Base-by-base conservation (phyloP, 306 rosid species). In the Quercus suber region DNA sequence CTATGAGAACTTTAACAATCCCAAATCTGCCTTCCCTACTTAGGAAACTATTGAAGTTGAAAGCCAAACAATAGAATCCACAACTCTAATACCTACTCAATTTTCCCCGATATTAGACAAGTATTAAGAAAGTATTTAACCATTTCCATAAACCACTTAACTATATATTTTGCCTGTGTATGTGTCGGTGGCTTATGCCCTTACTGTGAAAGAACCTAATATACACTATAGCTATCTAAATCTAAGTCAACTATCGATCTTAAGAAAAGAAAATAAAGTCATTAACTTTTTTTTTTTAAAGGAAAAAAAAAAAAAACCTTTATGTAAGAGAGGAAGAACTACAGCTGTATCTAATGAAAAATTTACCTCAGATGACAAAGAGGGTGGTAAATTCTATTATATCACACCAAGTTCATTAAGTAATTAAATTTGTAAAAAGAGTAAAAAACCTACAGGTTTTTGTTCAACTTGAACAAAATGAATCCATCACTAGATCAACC, bases 401-500 rank as follows among this genome's bases (percentile, higher is more conserved):
- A 10, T 43, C 41, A 76, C 53, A 43, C 21, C 53, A 27, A 71
- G 43, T 78, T 60, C 73, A 37, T n/a, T n/a, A 58, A 65, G 45
- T 61, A 64, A 55, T 76, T 37, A 12, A 33, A 51, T 73, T 77
- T 76, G 64, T 27, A 19, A 77, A 49, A 72, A 69, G 23, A 67
- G 41, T n/a, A 27, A 57, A 69, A 53, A 63, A 25, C 23, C 30
- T 27, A 4, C 3, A 25, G 35, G 28, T 27, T 27, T 7, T 18
- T 28, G 2, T 18, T n/a, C 41, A 14, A 5, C 8, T 7, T 2
- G 13, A 17, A 0, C 19, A 14, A 49, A 14, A 31, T 5, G 17
- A 23, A 17, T 56, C 37, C 0, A 63, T 78, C 25, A 23, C n/a
- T 25, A 69, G 81, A 78, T 69, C 81, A 37, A 55, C 20, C 13